A percentile compares a stretch with the other conserved stretches of the same genome.
Evolutionary conservation across 495 filamentous ascomycete species (phyloP).

Genomic region (Amniculicola lignicola): DNA sequence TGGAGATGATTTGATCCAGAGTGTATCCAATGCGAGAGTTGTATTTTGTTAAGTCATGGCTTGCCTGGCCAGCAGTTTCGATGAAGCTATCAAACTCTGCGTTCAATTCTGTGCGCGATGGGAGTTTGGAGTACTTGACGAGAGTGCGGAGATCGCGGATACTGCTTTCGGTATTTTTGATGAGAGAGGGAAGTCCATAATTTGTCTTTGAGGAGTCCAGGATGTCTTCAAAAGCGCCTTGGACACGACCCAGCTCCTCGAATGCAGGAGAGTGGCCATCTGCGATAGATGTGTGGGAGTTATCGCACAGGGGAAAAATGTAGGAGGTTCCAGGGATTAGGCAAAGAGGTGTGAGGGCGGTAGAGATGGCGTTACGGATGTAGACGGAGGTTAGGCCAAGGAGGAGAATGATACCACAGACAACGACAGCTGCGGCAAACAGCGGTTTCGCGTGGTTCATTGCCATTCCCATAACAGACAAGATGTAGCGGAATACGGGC

Average conservation of each 20-base stretch:
- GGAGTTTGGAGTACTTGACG: conserved; percentile 53
- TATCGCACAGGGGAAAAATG: conserved; percentile 58
- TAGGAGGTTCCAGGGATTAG: conserved; percentile 58
- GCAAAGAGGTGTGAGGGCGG: conserved; percentile 59
- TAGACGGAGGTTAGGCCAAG: conserved; percentile 52
- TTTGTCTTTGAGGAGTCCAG: conserved; percentile 57
- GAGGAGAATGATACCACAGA: conserved; percentile 52
- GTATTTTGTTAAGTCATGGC: conserved; percentile 61
- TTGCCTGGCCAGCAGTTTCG: conserved; percentile 53
- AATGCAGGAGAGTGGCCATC: conserved; percentile 52
- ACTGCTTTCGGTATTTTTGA: conserved; percentile 67
- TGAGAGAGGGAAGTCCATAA: conserved; percentile 61
- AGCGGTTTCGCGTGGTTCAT: conserved; percentile 54
- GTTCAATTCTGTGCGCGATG: conserved; percentile 57
- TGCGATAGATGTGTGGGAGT: not conserved
- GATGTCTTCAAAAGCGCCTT: conserved; percentile 63
- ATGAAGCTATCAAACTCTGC: conserved; percentile 67
- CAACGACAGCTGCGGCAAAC: conserved; percentile 52
- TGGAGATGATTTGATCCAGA: conserved; percentile 66
- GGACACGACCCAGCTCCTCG: conserved; percentile 62
- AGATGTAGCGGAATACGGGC: conserved; percentile 45
- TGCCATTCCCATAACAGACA: conserved; percentile 50
- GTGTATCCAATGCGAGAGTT: conserved; percentile 65
- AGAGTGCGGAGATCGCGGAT: conserved; percentile 70
- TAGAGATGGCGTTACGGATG: conserved; percentile 48